These are phyloP conservation scores for Coleophoma cylindrospora DNA, from an alignment of 2,329 filamentous ascomycete genomes.

Conservation along the genomic window DNA sequence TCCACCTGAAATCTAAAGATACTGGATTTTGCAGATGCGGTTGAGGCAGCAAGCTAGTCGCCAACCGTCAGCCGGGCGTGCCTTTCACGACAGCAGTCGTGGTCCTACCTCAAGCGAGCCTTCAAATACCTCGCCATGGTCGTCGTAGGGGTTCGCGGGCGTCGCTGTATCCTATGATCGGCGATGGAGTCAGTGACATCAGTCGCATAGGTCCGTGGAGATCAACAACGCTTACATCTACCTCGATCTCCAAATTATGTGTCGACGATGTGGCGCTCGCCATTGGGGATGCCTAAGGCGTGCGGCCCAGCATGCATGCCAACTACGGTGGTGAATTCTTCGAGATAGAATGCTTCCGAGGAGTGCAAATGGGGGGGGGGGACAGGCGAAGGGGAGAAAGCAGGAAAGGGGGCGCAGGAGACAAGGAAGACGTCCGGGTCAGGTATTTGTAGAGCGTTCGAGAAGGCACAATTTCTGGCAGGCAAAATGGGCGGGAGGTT, in stretches of 20 bases:
- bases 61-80: not conserved
- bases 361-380: too few relatives aligned
- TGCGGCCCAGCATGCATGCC: too few relatives aligned
- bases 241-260: not conserved
- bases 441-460: too few relatives aligned
- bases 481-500: too few relatives aligned
- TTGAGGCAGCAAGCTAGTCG: not conserved
- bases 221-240: not conserved
- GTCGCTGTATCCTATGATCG: not conserved
- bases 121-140: not conserved
- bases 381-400: too few relatives aligned
- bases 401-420: too few relatives aligned
- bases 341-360: too few relatives aligned
- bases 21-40: slow-evolving; percentile 5
- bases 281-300: not conserved
- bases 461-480: too few relatives aligned
- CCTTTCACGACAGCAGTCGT: not conserved
- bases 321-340: too few relatives aligned
- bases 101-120: not conserved
- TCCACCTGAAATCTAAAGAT: slow-evolving; percentile 4
- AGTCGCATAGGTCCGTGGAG: not conserved
- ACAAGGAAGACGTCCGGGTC: too few relatives aligned
- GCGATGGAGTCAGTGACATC: not conserved
- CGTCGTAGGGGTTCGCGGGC: not conserved
- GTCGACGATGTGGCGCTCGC: not conserved